Conservation (phyloP, 306 rosid species). For the Psophocarpus tetragonolobus region DNA sequence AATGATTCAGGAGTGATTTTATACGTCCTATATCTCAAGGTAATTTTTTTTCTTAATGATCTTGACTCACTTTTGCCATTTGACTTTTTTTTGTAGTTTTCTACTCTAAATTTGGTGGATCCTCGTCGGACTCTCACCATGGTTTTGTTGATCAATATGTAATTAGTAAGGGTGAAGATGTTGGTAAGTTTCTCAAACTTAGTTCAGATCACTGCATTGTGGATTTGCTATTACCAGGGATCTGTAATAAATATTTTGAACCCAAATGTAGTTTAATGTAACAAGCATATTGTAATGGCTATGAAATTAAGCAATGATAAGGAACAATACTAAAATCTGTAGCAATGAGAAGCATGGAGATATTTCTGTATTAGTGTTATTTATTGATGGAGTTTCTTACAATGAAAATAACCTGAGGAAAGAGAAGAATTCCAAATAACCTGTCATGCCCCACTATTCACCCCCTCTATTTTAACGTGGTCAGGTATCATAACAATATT, state of each 20-base stretch:
- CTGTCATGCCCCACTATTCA: no score
- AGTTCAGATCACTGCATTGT: not conserved
- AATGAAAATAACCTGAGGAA: no score
- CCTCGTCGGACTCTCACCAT: constrained; percentile 84
- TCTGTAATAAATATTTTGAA: not conserved
- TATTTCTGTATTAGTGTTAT: no score
- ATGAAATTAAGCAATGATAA: no score
- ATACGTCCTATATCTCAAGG: constrained; percentile 77
- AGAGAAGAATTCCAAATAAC: no score
- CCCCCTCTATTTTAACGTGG: no score
- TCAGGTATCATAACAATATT: no score
- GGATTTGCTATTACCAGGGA: not conserved
- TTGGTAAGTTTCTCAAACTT: constrained; percentile 58
- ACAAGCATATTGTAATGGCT: no score
- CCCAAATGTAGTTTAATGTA: not conserved
- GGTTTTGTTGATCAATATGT: constrained; percentile 96
- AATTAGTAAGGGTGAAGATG: constrained; percentile 74
- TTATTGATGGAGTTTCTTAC: no score
- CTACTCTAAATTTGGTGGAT: constrained; percentile 82
- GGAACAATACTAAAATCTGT: no score
- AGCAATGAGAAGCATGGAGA: no score
- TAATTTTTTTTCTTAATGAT: not conserved
- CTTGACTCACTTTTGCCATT: constrained; percentile 34
- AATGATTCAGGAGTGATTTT: constrained; percentile 68
- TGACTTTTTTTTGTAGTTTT: constrained; percentile 62